These are phyloP conservation scores for Xanthoparmelia taractica DNA, from an alignment of 495 filamentous ascomycete genomes.

Conservation along the genomic window DNA sequence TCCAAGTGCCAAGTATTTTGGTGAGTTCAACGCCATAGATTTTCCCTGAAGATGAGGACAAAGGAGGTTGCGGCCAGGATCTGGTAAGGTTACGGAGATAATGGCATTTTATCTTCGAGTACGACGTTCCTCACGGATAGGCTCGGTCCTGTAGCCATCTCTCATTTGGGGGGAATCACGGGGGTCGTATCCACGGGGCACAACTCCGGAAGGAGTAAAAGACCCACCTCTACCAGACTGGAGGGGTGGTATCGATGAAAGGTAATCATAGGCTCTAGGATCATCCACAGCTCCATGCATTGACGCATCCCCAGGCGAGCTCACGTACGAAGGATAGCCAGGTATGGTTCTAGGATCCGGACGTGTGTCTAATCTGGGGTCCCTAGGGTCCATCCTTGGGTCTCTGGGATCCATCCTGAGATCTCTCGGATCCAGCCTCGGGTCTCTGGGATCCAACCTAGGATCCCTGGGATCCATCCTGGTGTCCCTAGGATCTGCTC, in stretches of 20 bases:
- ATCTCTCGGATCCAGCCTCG: conserved; percentile 12
- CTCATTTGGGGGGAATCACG: conserved; percentile 16
- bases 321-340: conserved; percentile 12
- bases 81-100: not conserved
- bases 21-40: not conserved
- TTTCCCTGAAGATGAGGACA: not conserved
- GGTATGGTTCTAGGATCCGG: conserved; percentile 16
- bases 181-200: conserved; percentile 18
- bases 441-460: not conserved
- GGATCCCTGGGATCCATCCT: conserved; percentile 8
- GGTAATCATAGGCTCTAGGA: conserved; percentile 15
- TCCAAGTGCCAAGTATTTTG: not conserved
- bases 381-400: conserved; percentile 13
- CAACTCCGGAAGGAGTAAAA: conserved; percentile 11
- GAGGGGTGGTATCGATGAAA: conserved; percentile 5
- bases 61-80: not conserved
- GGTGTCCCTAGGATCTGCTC: conserved; percentile 10
- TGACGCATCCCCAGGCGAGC: conserved; percentile 13
- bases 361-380: conserved; percentile 9
- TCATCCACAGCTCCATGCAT: conserved; percentile 16
- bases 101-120: conserved; percentile 11
- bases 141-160: conserved; percentile 19
- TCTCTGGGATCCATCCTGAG: conserved; percentile 11
- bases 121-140: conserved; percentile 22
- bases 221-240: conserved; percentile 21